phyloP scores from a whole-genome alignment of 768 basidiomycete genomes.

The Tylopilus sp. region DNA sequence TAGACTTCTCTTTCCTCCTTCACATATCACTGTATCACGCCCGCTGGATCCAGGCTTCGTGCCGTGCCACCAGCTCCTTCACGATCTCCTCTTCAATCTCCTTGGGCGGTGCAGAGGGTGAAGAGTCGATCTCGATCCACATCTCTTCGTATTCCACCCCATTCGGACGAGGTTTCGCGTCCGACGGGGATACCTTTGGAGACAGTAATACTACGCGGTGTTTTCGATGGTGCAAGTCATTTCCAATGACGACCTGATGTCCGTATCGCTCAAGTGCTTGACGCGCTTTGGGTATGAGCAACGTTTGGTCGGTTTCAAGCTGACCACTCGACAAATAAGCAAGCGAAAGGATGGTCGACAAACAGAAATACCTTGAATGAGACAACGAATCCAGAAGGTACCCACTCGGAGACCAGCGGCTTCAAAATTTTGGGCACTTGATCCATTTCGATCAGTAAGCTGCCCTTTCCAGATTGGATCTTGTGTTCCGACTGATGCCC shows the following conservation, averaged over 20 bases:
- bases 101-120: conserved; percentile 38
- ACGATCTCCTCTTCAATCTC: conserved; percentile 97
- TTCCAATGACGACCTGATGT: conserved; percentile 96
- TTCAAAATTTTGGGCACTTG: conserved; percentile 96
- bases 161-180: conserved; percentile 11
- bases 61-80: conserved; percentile 66
- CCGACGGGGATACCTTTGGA: conserved; percentile 27
- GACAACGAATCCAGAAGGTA: conserved; percentile 83
- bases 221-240: conserved; percentile 90
- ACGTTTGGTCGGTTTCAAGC: conserved; percentile 86
- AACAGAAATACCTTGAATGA: conserved; percentile 88
- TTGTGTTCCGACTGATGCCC: conserved; percentile 85
- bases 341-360: not conserved
- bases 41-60: conserved; percentile 61
- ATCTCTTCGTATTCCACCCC: conserved; percentile 46
- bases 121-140: conserved; percentile 61
- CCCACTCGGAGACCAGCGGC: conserved; percentile 94
- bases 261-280: conserved; percentile 90
- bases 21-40: not conserved
- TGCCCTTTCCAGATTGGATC: conserved; percentile 96
- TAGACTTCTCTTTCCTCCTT: not conserved
- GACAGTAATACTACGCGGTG: conserved; percentile 91
- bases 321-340: conserved; percentile 30
- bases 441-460: conserved; percentile 94
- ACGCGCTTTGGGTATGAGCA: conserved; percentile 89